A percentile compares a stretch with the other conserved stretches of the same genome.
These are phyloP conservation scores for Cochlearia excelsa DNA, from an alignment of 345 rosid genomes.

Conservation along the genomic window DNA sequence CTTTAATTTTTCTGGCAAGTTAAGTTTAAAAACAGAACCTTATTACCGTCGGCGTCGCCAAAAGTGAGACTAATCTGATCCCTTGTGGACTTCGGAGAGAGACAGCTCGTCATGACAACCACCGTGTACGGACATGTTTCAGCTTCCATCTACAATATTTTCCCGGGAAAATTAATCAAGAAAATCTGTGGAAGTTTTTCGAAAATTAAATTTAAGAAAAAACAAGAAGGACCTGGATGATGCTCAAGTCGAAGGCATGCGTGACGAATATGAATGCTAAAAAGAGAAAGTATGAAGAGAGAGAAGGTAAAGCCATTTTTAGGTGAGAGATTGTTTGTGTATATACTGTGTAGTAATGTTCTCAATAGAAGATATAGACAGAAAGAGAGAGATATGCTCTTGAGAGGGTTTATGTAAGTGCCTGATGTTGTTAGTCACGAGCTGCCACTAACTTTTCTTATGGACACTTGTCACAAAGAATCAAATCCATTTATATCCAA, in stretches of 20 bases:
- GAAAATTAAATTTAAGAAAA: background rate
- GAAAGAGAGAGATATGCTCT: background rate
- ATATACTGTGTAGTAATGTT: background rate
- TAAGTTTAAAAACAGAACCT: no score
- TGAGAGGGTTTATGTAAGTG: conserved; percentile 17
- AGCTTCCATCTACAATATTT: conserved; percentile 33
- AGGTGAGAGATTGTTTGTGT: conserved; percentile 6
- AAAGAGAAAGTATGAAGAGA: conserved; percentile 17
- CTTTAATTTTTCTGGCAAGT: no score
- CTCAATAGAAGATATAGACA: conserved; percentile 4
- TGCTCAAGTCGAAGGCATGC: conserved; percentile 34
- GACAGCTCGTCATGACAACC: conserved; percentile 56
- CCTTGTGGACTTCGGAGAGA: conserved; percentile 51
- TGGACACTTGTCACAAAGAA: conserved; percentile 25
- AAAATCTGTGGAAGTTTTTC: background rate
- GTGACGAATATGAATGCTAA: conserved; percentile 16
- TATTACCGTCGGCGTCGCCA: conserved; percentile 75
- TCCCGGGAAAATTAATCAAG: background rate
- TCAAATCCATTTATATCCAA: background rate
- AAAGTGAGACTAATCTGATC: conserved; percentile 75
- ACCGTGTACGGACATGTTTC: conserved; percentile 60
- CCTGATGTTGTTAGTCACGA: conserved; percentile 19
- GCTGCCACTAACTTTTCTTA: conserved; percentile 6
- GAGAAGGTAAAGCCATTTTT: conserved; percentile 15
- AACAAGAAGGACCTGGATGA: conserved; percentile 34